Evolutionary conservation across 805 yeast genomes (phyloP), one percentile per base, ranked within the genome.

Genomic region (Wickerhamia fluorescens): DNA sequence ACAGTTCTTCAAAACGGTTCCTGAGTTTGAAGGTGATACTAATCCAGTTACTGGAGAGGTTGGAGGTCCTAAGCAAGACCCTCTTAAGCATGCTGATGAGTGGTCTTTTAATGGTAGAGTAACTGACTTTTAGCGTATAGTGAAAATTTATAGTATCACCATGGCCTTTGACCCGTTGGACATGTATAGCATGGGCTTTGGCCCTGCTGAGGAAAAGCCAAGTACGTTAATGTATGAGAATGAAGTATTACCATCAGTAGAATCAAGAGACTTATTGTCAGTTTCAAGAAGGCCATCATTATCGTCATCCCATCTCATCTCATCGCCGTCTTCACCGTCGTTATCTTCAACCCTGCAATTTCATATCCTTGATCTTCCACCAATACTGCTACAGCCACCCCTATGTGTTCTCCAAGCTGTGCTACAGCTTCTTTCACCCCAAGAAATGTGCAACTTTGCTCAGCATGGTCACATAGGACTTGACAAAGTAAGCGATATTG

Each of bases 11-110:
- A 75, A 80, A 53, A 78, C 87, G 3, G 78, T 87, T 31, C 95
- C 96, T 2, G 98, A 92, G 48, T 92, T 92, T 50, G 95, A 88
- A 56, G 98, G 98, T 2, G 88, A 87, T 37, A 75, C 69, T 11
- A 92, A 92, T 50, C 98, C 98, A 0, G 71, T 65, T 34, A 92
- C 98, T 1, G 98, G 98, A 3, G 98, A 92, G 57, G 67, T 80
- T 14, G 95, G 95, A 27, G 98, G 98, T 0, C 98, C 98, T 15
- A 92, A 92, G 49, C 97, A 92, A 54, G 96, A 92, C 49, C 98
- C 98, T 1, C 66, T 86, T 39, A 75, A 77, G 45, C 89, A 85
- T 45, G 87, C 87, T 11, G 56, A 55, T 28, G 97, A 88, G 45
- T 92, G 94, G 74, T 79, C 96, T 6, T 92, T 80, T 55, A 89